Evolutionary conservation across 2,329 filamentous ascomycete species (phyloP), one percentile per base, ranked within the genome.

Genomic region (Fonsecaea erecta): DNA sequence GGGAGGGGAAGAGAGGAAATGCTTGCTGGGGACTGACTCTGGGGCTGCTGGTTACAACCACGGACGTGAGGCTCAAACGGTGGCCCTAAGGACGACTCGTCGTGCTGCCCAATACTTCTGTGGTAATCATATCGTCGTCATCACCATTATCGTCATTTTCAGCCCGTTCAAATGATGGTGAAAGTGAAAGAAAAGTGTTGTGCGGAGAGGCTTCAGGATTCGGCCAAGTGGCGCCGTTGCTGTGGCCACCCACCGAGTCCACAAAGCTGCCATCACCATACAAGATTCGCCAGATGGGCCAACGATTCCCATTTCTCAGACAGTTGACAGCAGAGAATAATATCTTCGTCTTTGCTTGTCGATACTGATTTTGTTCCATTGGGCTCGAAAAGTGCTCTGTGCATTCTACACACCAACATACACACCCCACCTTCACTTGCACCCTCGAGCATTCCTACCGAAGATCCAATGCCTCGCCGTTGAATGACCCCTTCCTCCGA

Each of bases 401-500:
- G 43, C 37, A 48, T n/a, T n/a, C 21, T 24, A 14, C 12, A 48
- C 43, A 48, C 43, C 43, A 24, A 11, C 43, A 24, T 48, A 24
- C 43, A 48, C 18, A 24, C 43, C 12, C 18, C 18, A 24, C 21
- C 11, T 16, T 16, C 53, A 56, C 21, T 40, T 40, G 16, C 21
- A 14, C 1, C 53, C 34, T 43, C 34, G 21, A 40, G 34, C 30
- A 8, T 35, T 14, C 24, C 4, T n/a, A 16, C 28, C 21, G 3
- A 16, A 24, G 3, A n/a, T 21, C 57, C 53, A 40, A 68, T 68
- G 66, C 63, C 56, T 61, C 48, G 30, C 35, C 57, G 56, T 63
- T 68, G 60, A 68, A 61, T 28, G 43, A 21, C 35, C 21, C 48
- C 35, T 30, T 28, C 11, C 18, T 57, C 60, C 37, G 28, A 14